phyloP scores from a whole-genome alignment of 257 asterid species.

The Henckelia pumila region DNA sequence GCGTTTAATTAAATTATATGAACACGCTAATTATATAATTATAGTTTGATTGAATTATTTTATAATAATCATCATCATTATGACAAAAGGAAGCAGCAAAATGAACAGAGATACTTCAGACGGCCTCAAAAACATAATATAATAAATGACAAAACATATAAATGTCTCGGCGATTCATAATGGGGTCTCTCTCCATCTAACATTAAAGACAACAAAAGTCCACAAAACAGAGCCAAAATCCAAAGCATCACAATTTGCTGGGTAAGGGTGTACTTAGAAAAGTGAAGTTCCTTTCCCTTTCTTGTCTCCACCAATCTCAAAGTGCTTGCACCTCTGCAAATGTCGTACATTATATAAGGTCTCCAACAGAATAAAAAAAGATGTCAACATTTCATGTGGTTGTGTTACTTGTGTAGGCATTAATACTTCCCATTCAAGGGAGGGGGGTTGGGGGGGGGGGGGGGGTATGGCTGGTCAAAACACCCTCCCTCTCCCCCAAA shows the following conservation, averaged over 20 bases:
- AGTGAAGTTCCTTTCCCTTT: not conserved
- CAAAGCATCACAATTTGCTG: not conserved
- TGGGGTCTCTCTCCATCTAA: not conserved
- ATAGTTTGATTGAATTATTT: too few species aligned
- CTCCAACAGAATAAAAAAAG: not conserved
- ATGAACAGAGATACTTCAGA: too few species aligned
- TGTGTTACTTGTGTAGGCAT: too few species aligned
- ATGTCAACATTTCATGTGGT: not conserved
- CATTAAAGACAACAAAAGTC: not conserved
- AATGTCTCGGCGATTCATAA: not conserved
- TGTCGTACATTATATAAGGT: not conserved
- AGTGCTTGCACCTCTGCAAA: not conserved
- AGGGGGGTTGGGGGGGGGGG: too few species aligned
- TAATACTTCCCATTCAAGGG: too few species aligned
- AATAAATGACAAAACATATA: not conserved
- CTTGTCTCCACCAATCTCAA: conserved; percentile 1
- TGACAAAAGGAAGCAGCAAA: too few species aligned
- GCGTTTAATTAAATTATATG: too few species aligned
- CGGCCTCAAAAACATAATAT: too few species aligned
- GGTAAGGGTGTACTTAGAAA: not conserved
- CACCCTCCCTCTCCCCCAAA: too few species aligned
- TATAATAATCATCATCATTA: too few species aligned
- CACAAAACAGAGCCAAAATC: not conserved
- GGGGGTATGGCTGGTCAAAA: too few species aligned
- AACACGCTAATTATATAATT: too few species aligned